Evolutionary conservation across 352 stramenopile species (phyloP).

Genomic region (Pythium vanterpoolii): DNA sequence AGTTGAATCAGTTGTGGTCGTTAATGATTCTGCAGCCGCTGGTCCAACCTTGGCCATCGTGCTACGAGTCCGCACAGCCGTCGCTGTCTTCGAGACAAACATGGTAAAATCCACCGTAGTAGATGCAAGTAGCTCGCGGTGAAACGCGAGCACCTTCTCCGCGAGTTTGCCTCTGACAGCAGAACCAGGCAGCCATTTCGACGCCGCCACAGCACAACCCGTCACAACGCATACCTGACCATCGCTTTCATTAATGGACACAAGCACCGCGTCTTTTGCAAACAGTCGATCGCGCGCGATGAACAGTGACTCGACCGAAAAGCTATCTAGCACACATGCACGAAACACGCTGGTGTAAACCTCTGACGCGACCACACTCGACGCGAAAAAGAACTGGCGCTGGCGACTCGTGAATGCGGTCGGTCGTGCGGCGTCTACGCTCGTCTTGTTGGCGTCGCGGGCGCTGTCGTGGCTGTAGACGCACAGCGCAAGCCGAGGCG

Average conservation of each 20-base stretch:
- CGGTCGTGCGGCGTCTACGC: not conserved
- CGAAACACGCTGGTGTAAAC: constrained; percentile 56
- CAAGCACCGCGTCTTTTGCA: constrained; percentile 43
- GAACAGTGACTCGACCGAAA: constrained; percentile 40
- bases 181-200: constrained; percentile 23
- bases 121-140: not conserved
- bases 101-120: constrained; percentile 12
- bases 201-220: constrained; percentile 16
- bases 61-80: not conserved
- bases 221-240: not conserved
- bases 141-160: constrained; percentile 35
- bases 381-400: constrained; percentile 50
- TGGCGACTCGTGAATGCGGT: constrained; percentile 44
- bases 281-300: constrained; percentile 40
- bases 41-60: not conserved
- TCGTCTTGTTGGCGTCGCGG: not conserved
- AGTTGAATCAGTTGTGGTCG: not conserved
- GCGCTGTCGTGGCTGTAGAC: constrained; percentile 48
- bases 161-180: constrained; percentile 28
- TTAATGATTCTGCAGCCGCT: not conserved
- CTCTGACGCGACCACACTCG: constrained; percentile 42
- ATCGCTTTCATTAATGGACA: constrained; percentile 16
- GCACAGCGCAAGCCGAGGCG: constrained; percentile 43
- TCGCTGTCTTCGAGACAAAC: constrained; percentile 18
- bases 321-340: constrained; percentile 49